A percentile compares a stretch with the other conserved stretches of the same genome.
Conservation (phyloP, 2,329 filamentous ascomycete genomes). For the Chrysoporthe deuterocubensis region DNA sequence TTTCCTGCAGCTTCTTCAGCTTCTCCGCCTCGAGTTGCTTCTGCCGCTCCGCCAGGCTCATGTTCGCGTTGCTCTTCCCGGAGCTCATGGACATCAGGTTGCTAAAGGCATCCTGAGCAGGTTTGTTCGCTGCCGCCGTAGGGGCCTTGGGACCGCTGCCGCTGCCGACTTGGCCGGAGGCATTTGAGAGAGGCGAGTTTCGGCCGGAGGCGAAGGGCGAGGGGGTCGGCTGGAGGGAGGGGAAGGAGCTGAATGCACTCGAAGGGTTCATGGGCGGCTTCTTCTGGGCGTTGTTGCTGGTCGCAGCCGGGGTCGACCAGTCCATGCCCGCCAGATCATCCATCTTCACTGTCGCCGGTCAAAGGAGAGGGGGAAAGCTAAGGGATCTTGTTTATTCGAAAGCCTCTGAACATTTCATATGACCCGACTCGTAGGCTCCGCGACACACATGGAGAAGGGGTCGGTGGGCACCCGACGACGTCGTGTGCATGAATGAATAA, state of each 20-base stretch:
- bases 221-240: conserved; percentile 58
- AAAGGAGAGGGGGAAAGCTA: conserved; percentile 11
- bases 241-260: conserved; percentile 48
- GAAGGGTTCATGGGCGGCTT: conserved; percentile 51
- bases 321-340: conserved; percentile 65
- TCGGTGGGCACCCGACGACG: background rate
- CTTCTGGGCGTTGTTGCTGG: conserved; percentile 35
- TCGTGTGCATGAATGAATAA: conserved; percentile 2
- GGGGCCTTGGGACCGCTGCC: conserved; percentile 30
- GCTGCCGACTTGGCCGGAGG: conserved; percentile 44
- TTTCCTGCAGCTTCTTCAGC: conserved; percentile 74
- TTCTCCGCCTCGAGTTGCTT: conserved; percentile 68
- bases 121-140: conserved; percentile 51
- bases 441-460: conserved; percentile 18
- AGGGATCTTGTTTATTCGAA: conserved; percentile 28
- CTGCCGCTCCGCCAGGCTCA: conserved; percentile 80
- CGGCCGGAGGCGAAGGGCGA: conserved; percentile 59
- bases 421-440: background rate
- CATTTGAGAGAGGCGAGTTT: conserved; percentile 59
- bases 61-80: conserved; percentile 66
- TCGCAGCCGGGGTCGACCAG: conserved; percentile 53
- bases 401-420: conserved; percentile 29
- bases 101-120: conserved; percentile 75
- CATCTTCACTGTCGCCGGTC: conserved; percentile 47
- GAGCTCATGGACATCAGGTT: conserved; percentile 70